phyloP scores from a whole-genome alignment of 164 flowering plant genomes.

The Cinnamomum chago region DNA sequence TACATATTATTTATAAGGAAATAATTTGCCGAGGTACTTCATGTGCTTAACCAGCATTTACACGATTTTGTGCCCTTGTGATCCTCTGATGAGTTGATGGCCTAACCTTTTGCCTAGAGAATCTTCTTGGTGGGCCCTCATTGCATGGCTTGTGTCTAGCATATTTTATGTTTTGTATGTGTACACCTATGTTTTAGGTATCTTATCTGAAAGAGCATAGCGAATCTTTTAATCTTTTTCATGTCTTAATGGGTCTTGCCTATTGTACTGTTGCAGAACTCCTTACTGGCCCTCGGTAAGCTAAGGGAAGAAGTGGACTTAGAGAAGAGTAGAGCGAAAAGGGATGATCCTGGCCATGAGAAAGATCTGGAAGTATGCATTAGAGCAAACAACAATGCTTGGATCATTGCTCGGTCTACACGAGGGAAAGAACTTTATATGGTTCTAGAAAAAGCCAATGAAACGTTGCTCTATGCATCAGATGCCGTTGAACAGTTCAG shows the following conservation, averaged over 20 bases:
- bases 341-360: constrained; percentile 47
- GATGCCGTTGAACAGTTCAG: constrained; percentile 90
- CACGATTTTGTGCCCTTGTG: no score
- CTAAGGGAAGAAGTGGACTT: constrained; percentile 82
- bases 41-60: no score
- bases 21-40: no score
- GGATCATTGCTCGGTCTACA: constrained; percentile 75
- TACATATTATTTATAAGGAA: no score
- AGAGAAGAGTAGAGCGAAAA: constrained; percentile 60
- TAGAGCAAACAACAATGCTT: constrained; percentile 85
- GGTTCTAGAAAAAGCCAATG: constrained; percentile 89
- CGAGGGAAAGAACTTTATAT: constrained; percentile 90
- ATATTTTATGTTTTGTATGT: not conserved
- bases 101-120: no score
- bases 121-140: no score
- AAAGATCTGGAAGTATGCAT: constrained; percentile 82
- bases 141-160: not conserved
- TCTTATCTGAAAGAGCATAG: not conserved
- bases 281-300: constrained; percentile 66
- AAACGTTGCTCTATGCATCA: constrained; percentile 89
- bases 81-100: no score
- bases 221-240: not conserved
- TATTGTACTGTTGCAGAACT: constrained; percentile 46
- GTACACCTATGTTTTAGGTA: not conserved
- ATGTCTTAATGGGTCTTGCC: not conserved